phyloP scores from a whole-genome alignment of 768 basidiomycete species.

The Lentinula aciculospora region DNA sequence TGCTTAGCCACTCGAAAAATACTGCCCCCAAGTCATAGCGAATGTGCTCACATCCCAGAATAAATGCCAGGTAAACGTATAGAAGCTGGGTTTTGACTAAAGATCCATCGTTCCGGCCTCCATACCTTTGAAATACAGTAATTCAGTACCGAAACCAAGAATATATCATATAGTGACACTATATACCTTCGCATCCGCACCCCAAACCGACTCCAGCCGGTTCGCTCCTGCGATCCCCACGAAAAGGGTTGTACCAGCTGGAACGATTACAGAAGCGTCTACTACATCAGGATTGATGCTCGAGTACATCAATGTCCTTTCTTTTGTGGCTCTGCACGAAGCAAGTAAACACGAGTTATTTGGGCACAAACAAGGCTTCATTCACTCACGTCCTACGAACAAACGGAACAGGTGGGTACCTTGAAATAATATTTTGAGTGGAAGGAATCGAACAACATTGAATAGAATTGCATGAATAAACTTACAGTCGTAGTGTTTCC shows the following conservation, averaged over 20 bases:
- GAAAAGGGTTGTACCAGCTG: conserved; percentile 42
- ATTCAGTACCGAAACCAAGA: neutral
- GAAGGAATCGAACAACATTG: too few relatives aligned
- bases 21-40: neutral
- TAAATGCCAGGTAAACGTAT: conserved; percentile 44
- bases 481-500: conserved; percentile 40
- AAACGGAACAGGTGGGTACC: conserved; percentile 42
- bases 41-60: conserved; percentile 35
- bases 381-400: conserved; percentile 36
- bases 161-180: neutral
- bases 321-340: conserved; percentile 31
- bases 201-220: conserved; percentile 46
- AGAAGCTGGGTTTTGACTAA: conserved; percentile 7
- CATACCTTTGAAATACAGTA: conserved; percentile 27
- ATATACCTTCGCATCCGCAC: conserved; percentile 26
- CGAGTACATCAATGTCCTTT: conserved; percentile 25
- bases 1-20: neutral
- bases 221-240: conserved; percentile 43
- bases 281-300: neutral
- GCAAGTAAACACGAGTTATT: neutral
- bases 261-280: conserved; percentile 27
- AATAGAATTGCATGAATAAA: neutral
- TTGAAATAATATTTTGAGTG: conserved; percentile 7
- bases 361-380: neutral
- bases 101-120: conserved; percentile 50